phyloP scores from a whole-genome alignment of 2,329 filamentous ascomycete species.

The Phoma sp. region DNA sequence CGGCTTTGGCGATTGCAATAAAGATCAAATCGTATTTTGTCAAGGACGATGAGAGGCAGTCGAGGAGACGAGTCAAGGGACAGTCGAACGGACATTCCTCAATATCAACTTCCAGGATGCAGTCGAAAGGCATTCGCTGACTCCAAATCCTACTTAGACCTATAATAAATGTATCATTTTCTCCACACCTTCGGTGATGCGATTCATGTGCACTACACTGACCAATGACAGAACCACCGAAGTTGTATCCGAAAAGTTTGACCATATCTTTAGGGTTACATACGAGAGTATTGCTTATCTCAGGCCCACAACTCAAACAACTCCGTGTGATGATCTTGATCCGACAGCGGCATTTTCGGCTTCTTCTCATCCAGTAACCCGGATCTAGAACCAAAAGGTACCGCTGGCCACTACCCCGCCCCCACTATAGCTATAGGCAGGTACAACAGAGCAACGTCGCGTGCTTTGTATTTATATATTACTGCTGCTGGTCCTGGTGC shows the following conservation, averaged over 20 bases:
- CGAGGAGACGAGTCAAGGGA: conserved; percentile 31
- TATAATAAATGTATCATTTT: conserved; percentile 15
- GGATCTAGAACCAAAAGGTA: conserved; percentile 9
- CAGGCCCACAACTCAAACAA: conserved; percentile 1
- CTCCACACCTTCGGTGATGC: background rate
- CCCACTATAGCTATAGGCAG: conserved; percentile 6
- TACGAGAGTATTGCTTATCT: conserved; percentile 8
- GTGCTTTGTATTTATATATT: background rate
- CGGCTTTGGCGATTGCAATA: conserved; percentile 17
- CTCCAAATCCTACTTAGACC: background rate
- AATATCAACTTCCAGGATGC: conserved; percentile 35
- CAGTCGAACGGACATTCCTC: conserved; percentile 32
- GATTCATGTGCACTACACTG: background rate
- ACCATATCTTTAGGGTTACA: background rate
- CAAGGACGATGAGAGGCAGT: conserved; percentile 29
- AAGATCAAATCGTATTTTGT: conserved; percentile 30
- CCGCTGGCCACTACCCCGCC: conserved; percentile 25
- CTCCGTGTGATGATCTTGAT: background rate
- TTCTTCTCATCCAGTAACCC: conserved; percentile 24
- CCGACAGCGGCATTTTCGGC: conserved; percentile 14
- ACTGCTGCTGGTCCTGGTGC: background rate
- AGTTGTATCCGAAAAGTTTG: background rate
- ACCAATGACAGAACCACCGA: background rate
- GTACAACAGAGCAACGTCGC: conserved; percentile 4
- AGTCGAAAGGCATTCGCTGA: conserved; percentile 37